Base-by-base conservation (phyloP, 306 rosid genomes). In the Acacia melanoxylon region DNA sequence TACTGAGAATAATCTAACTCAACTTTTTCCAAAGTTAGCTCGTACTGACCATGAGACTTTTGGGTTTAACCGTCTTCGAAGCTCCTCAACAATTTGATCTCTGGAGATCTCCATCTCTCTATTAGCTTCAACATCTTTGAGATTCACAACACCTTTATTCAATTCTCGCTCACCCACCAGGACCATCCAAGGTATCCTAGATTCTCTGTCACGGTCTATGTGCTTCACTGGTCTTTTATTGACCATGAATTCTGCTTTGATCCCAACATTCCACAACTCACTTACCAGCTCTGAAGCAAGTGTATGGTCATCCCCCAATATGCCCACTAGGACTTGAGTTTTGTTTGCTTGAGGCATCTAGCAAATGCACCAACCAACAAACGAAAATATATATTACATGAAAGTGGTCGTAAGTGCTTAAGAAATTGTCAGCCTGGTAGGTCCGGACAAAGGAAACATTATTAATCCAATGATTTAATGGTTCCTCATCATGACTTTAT, bases 161-260 rank as follows among this genome's bases (percentile, higher is more conserved):
- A 83, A 27, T 83, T 92, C 93, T 41, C 88, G 91, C 70, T 95
- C 97, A 14, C 97, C 97, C 69, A 88, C 89, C 25, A 93, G 70
- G 58, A 93, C 77, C 91, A 95, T 93, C 95, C 93, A 93, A n/a
- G 98, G 98, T 58, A 95, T 91, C 80, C 85, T 85, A 33, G 94
- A 91, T 44, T 93, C 97, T 83, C 67, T 84, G 24, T 91, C 99
- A 79, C 90, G 91, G 54, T 93, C 94, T 22, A 91, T 80, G 86
- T 90, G 98, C 83, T 95, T 95, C 49, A 10, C 48, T 48, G 73
- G 17, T 82, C 92, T 89, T 82, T 91, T 95, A 73, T 88, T 83
- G 25, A 90, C 93, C 85, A 87, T 76, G 81, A 52, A 93, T 46
- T 95, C 98, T 3, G 96, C 86, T 46, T 87, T 85, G 75, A 95